phyloP scores from a whole-genome alignment of 2,329 filamentous ascomycete species.

The Fusarium concolor region DNA sequence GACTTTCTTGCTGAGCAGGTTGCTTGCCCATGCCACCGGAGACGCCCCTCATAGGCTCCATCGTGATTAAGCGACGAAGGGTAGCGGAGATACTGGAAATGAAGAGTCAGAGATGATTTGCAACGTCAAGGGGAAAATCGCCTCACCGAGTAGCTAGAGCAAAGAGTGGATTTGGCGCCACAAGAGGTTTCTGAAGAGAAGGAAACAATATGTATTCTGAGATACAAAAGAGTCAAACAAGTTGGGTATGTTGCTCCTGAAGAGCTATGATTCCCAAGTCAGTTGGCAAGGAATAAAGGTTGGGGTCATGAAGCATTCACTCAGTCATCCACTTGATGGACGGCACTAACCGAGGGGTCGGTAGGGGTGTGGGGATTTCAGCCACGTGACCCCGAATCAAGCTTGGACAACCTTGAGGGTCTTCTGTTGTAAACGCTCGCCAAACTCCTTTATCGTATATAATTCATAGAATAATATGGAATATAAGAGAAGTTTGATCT shows the following conservation, averaged over 20 bases:
- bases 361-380: conserved; percentile 37
- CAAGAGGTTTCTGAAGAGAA: background rate
- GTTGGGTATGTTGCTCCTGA: conserved; percentile 20
- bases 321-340: conserved; percentile 40
- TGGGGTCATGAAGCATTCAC: conserved; percentile 37
- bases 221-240: conserved; percentile 17
- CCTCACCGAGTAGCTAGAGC: conserved; percentile 17
- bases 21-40: conserved; percentile 47
- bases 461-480: too few species aligned
- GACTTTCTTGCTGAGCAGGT: conserved; percentile 53
- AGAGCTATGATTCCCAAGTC: conserved; percentile 23
- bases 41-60: conserved; percentile 51
- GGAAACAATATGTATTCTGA: background rate
- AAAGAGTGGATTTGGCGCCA: background rate
- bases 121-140: conserved; percentile 17
- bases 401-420: background rate
- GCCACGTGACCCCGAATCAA: conserved; percentile 35
- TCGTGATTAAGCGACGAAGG: conserved; percentile 26
- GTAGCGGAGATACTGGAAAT: conserved; percentile 12
- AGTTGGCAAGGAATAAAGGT: conserved; percentile 28
- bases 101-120: conserved; percentile 25
- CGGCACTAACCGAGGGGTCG: conserved; percentile 49
- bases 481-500: background rate
- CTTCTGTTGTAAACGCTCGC: background rate
- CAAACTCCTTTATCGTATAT: background rate